These are phyloP conservation scores for Naumovozyma dairenensis DNA, from an alignment of 805 yeast genomes.

Conservation along the genomic window DNA sequence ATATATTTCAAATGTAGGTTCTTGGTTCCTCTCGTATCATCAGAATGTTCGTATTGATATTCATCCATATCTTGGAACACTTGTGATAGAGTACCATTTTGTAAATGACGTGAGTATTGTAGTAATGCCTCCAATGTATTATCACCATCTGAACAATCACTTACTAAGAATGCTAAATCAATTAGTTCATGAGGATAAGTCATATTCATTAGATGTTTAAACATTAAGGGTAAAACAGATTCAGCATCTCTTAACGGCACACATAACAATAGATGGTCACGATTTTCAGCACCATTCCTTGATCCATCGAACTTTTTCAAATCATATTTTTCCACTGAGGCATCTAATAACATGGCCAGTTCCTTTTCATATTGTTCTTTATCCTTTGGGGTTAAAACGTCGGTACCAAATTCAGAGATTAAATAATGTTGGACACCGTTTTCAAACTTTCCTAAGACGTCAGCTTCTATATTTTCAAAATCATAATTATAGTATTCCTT, in stretches of 20 bases:
- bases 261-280: conserved; percentile 58
- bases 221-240: conserved; percentile 68
- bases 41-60: conserved; percentile 33
- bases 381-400: conserved; percentile 24
- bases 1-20: conserved; percentile 62
- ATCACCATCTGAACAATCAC: conserved; percentile 66
- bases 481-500: conserved; percentile 28
- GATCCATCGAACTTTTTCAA: conserved; percentile 47
- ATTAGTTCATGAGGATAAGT: conserved; percentile 74
- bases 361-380: conserved; percentile 24
- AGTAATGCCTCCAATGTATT: conserved; percentile 54
- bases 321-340: conserved; percentile 53
- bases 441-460: conserved; percentile 28
- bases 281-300: conserved; percentile 37
- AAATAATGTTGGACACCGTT: conserved; percentile 32
- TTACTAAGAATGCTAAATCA: conserved; percentile 71
- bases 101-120: conserved; percentile 57
- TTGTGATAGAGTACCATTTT: conserved; percentile 53
- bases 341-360: conserved; percentile 32
- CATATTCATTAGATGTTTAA: conserved; percentile 75
- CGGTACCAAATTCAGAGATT: conserved; percentile 29
- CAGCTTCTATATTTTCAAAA: conserved; percentile 28
- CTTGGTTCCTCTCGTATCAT: conserved; percentile 40
- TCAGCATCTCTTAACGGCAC: conserved; percentile 77
- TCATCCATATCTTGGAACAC: conserved; percentile 25